phyloP scores from a whole-genome alignment of 192 early-diverging fungal genomes.

The Coemansia sp. region DNA sequence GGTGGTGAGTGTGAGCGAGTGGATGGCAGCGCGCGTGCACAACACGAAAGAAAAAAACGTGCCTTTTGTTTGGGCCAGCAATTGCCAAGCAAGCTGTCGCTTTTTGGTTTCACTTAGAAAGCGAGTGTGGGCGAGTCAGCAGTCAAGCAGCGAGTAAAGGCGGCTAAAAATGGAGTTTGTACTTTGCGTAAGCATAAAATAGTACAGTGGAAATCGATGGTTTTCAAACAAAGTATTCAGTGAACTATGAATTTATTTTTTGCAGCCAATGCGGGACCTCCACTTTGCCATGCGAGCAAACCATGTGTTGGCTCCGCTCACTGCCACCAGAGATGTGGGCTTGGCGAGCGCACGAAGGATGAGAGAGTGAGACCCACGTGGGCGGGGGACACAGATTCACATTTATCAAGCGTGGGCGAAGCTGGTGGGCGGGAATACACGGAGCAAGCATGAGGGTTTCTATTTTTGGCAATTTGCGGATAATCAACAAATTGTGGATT shows the following conservation, averaged over 20 bases:
- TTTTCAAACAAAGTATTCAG: neutral
- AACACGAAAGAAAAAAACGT: neutral
- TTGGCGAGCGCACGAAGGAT: conserved; percentile 9
- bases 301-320: neutral
- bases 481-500: conserved; percentile 6
- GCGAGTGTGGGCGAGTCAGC: neutral
- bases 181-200: neutral
- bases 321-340: neutral
- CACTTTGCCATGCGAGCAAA: neutral
- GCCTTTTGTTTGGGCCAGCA: conserved; percentile 2
- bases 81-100: neutral
- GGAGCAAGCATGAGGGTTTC: neutral
- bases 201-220: neutral
- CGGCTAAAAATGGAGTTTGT: neutral
- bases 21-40: neutral
- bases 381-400: neutral
- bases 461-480: conserved; percentile 1
- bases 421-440: neutral
- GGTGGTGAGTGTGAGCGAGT: neutral
- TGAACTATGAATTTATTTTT: neutral
- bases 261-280: neutral
- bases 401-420: neutral
- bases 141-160: neutral
- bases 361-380: neutral
- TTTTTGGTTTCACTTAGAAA: neutral